Evolutionary conservation across 2,329 filamentous ascomycete species (phyloP), one percentile per base, ranked within the genome.

Genomic region (Fusarium nelsonii): DNA sequence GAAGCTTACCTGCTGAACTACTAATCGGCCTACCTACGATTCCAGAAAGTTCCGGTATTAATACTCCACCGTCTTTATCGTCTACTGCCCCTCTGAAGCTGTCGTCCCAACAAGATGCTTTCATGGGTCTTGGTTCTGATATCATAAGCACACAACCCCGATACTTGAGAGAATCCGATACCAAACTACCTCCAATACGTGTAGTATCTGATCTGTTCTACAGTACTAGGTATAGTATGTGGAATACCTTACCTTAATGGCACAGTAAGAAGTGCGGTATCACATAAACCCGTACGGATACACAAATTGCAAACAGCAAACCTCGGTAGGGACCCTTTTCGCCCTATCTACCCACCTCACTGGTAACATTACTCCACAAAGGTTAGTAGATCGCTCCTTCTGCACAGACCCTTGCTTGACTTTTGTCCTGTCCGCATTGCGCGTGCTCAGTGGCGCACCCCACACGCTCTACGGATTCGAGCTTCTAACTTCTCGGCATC

Each of bases 381-480:
- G 53, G 52, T 44, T 45, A 44, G 43, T 48, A 65, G 70, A 73
- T 73, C 68, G 68, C 63, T 60, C 50, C 60, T 48, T 51, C 61
- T 50, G 68, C 72, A 73, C 70, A 73, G 66, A 68, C 72, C 67
- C 64, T 66, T 59, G 46, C 18, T 43, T 44, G 4, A 59, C 45
- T 58, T 48, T 51, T 63, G 36, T 51, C 34, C 65, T 71, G 41
- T 63, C 54, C 53, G 61, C 56, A 41, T 62, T 69, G 51, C 63
- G 65, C 54, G 60, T 63, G 65, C 69, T 66, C 68, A 67, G 71
- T 73, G 69, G 71, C 63, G 69, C 63, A 65, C 62, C 60, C 70
- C 65, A 68, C 61, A 68, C 45, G 36, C 54, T 65, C 51, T 50
- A 56, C 48, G 23, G 26, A 51, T 51, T 51, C 12, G 39, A 52